Conservation (phyloP, 805 yeast genomes). For the Lipomyces orientalis region DNA sequence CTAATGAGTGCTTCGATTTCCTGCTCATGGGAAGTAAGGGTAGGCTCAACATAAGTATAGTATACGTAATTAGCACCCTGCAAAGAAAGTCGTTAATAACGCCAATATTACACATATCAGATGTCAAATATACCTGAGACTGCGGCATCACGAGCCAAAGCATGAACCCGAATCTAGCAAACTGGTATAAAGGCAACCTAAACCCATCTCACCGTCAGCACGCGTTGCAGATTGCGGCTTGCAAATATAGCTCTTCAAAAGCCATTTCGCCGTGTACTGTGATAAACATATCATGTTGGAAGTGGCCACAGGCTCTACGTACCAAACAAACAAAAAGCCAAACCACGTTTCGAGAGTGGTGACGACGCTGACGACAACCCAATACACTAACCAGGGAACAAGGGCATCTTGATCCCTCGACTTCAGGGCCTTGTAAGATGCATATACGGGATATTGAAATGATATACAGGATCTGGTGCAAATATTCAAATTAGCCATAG, state of each 20-base stretch:
- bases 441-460: conserved; percentile 62
- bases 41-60: conserved; percentile 30
- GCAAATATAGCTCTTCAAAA: not conserved
- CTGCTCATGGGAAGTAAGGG: conserved; percentile 28
- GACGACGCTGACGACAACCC: conserved; percentile 64
- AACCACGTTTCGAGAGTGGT: conserved; percentile 51
- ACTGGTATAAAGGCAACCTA: conserved; percentile 62
- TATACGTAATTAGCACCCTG: conserved; percentile 31
- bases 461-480: conserved; percentile 47
- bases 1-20: conserved; percentile 18
- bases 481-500: not conserved
- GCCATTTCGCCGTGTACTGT: not conserved
- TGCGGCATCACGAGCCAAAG: conserved; percentile 67
- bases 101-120: not conserved
- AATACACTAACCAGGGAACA: conserved; percentile 61
- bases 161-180: conserved; percentile 55
- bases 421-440: conserved; percentile 64
- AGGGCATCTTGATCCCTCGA: conserved; percentile 48
- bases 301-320: not conserved
- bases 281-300: not conserved
- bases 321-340: conserved; percentile 51
- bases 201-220: not conserved
- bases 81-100: not conserved
- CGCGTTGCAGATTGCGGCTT: not conserved
- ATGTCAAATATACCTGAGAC: conserved; percentile 45